These are phyloP conservation scores for Coprinopsis strossmayeri DNA, from an alignment of 768 basidiomycete species.

Conservation along the genomic window DNA sequence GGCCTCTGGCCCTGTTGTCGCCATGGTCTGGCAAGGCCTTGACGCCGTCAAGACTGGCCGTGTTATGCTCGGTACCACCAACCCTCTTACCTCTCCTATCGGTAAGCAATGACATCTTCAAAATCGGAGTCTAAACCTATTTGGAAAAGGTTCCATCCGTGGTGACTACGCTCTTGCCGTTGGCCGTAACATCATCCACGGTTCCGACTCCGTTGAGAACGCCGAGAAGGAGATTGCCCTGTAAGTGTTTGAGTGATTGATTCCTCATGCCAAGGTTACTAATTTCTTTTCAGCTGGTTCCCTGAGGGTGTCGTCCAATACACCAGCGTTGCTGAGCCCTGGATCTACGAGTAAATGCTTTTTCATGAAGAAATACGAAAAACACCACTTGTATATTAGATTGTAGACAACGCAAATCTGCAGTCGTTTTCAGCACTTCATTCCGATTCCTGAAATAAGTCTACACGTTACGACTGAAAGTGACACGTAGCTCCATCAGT, in stretches of 20 bases:
- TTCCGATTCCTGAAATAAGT: too few species aligned
- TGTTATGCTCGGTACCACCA: slow-evolving; percentile 92
- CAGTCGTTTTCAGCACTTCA: background rate
- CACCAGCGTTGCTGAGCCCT: slow-evolving; percentile 51
- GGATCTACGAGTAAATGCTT: slow-evolving; percentile 71
- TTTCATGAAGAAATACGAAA: background rate
- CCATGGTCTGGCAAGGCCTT: slow-evolving; percentile 93
- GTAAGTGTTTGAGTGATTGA: slow-evolving; percentile 39
- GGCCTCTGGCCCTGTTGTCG: slow-evolving; percentile 92
- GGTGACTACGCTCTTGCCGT: slow-evolving; percentile 93
- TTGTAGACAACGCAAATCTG: slow-evolving; percentile 8
- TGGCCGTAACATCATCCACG: slow-evolving; percentile 92
- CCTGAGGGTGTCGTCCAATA: slow-evolving; percentile 78
- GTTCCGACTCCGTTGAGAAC: slow-evolving; percentile 82
- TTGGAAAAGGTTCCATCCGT: slow-evolving; percentile 75
- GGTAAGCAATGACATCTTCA: slow-evolving; percentile 42
- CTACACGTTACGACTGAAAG: too few species aligned
- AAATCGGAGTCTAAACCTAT: slow-evolving; percentile 7
- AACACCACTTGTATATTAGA: slow-evolving; percentile 9
- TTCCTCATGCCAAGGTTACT: background rate
- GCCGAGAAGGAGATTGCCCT: slow-evolving; percentile 94
- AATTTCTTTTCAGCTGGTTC: slow-evolving; percentile 66
- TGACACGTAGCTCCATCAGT: too few species aligned
- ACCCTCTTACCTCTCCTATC: slow-evolving; percentile 84
- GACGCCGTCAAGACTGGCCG: slow-evolving; percentile 95